Percentiles rank a stretch among this genome's conserved stretches.
Evolutionary conservation across 2,329 filamentous ascomycete species (phyloP).

Genomic region (Cadophora luteo-olivacea): DNA sequence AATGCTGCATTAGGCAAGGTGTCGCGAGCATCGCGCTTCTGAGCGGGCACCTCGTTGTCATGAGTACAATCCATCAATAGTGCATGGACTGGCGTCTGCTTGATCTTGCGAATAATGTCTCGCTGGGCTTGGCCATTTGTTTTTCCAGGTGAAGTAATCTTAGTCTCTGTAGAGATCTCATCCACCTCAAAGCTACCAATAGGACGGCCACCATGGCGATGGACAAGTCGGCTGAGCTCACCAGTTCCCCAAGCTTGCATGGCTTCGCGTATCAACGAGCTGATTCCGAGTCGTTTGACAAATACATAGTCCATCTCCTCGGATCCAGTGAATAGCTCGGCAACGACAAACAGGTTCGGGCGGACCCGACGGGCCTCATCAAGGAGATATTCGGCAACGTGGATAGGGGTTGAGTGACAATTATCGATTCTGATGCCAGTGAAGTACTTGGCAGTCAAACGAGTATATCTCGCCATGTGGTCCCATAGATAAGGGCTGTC

Average conservation of each 20-base stretch:
- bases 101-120: constrained; percentile 76
- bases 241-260: constrained; percentile 98
- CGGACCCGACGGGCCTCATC: constrained; percentile 90
- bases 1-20: constrained; percentile 93
- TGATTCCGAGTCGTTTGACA: constrained; percentile 89
- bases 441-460: constrained; percentile 93
- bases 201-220: constrained; percentile 89
- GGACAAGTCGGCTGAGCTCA: constrained; percentile 90
- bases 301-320: constrained; percentile 97
- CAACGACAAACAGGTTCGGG: constrained; percentile 88
- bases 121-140: constrained; percentile 43
- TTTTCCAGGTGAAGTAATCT: constrained; percentile 42
- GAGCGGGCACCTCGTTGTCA: constrained; percentile 94
- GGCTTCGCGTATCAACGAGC: constrained; percentile 90
- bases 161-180: constrained; percentile 72
- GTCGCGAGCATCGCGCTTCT: constrained; percentile 93
- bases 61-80: constrained; percentile 99
- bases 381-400: constrained; percentile 92
- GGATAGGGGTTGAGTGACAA: constrained; percentile 93
- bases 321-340: constrained; percentile 93
- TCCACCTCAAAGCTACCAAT: constrained; percentile 98
- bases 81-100: constrained; percentile 87
- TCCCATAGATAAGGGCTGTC: constrained; percentile 97
- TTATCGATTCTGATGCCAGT: constrained; percentile 97
- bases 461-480: constrained; percentile 92